Percentiles rank a stretch among this genome's conserved stretches.
Conservation (phyloP, 2,329 filamentous ascomycete species). For the Xylogone sp. region DNA sequence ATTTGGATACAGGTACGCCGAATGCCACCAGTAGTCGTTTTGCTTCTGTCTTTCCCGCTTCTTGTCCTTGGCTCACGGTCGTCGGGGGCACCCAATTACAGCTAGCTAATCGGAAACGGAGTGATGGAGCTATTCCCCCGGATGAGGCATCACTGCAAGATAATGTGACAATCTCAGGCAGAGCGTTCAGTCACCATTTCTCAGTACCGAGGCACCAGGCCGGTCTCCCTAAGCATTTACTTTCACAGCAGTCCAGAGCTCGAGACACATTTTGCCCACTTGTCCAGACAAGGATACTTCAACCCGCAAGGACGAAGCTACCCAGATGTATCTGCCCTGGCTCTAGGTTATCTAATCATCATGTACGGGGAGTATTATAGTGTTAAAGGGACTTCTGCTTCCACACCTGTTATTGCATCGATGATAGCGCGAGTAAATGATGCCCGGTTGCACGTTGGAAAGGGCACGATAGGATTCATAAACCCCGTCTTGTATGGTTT, state of each 20-base stretch:
- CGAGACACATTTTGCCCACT: too few species aligned
- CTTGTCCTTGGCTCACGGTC: too few species aligned
- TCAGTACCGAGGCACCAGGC: too few species aligned
- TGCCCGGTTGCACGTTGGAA: neutral
- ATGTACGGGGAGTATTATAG: constrained; percentile 13
- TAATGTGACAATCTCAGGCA: too few species aligned
- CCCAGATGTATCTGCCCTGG: constrained; percentile 24
- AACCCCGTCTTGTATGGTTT: constrained; percentile 50
- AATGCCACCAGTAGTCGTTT: constrained; percentile 42
- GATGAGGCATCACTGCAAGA: too few species aligned
- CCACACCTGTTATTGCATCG: constrained; percentile 33
- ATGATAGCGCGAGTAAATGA: constrained; percentile 2
- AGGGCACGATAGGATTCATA: constrained; percentile 3
- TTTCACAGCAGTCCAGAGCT: too few species aligned
- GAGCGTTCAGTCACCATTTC: too few species aligned
- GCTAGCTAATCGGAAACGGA: too few species aligned
- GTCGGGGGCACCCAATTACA: too few species aligned
- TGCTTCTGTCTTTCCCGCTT: constrained; percentile 31
- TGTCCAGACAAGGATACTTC: constrained; percentile 15
- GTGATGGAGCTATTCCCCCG: too few species aligned
- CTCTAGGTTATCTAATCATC: constrained; percentile 21
- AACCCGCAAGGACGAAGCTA: constrained; percentile 21
- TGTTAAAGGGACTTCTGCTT: constrained; percentile 48
- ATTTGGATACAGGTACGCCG: too few species aligned
- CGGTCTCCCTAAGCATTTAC: too few species aligned